Evolutionary conservation across 768 basidiomycete genomes (phyloP).

Genomic region (Sarcodon sp.): DNA sequence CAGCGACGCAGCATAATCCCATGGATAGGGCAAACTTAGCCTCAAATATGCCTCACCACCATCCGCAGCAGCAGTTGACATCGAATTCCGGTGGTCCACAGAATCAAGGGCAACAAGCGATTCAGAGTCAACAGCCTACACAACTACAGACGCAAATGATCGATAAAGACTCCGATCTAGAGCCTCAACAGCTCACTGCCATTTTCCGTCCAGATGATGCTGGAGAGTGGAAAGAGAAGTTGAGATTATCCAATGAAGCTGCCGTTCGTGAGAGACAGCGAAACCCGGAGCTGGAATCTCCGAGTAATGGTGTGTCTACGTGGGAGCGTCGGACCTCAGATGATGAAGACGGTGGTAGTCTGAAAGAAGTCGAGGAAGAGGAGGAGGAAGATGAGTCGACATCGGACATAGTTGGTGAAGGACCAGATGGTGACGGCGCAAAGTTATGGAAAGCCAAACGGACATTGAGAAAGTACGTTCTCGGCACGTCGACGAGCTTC

Average conservation of each 20-base stretch:
- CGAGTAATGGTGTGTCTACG: slow-evolving; percentile 23
- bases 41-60: slow-evolving; percentile 27
- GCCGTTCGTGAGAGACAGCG: slow-evolving; percentile 32
- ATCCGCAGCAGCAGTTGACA: slow-evolving; percentile 20
- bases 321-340: slow-evolving; percentile 44
- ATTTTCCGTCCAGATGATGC: slow-evolving; percentile 84
- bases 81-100: slow-evolving; percentile 9
- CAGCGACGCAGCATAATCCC: slow-evolving; percentile 26
- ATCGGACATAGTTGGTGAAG: slow-evolving; percentile 28
- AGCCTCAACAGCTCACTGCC: slow-evolving; percentile 50
- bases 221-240: slow-evolving; percentile 77
- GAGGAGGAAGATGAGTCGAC: slow-evolving; percentile 49
- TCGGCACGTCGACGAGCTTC: not conserved
- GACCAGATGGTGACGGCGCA: slow-evolving; percentile 33
- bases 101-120: slow-evolving; percentile 15
- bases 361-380: slow-evolving; percentile 57
- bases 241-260: slow-evolving; percentile 51
- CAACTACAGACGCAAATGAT: slow-evolving; percentile 12
- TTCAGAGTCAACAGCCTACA: slow-evolving; percentile 18
- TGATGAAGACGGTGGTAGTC: slow-evolving; percentile 54
- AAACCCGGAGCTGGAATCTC: slow-evolving; percentile 16
- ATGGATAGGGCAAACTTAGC: slow-evolving; percentile 39
- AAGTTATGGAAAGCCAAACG: slow-evolving; percentile 81
- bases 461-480: slow-evolving; percentile 77
- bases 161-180: slow-evolving; percentile 33